Conservation (phyloP, 106 monocot genomes). For the Apostasia shenzhenica region DNA sequence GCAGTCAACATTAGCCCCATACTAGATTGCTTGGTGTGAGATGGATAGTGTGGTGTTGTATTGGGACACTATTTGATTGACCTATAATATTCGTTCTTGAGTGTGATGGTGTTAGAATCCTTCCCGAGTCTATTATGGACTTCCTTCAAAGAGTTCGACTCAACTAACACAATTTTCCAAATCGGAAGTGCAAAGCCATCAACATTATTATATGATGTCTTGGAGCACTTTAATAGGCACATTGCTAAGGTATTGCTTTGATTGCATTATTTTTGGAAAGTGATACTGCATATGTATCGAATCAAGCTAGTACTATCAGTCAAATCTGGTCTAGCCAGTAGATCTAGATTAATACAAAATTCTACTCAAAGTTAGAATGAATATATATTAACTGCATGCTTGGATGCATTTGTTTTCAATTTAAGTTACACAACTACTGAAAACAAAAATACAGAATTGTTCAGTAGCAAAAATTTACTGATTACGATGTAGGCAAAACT, state of each 20-base stretch:
- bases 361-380: no score
- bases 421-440: no score
- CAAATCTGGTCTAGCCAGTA: no score
- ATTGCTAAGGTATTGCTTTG: constrained; percentile 66
- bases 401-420: no score
- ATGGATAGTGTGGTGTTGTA: constrained; percentile 87
- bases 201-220: constrained; percentile 88
- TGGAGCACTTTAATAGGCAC: constrained; percentile 79
- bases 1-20: constrained; percentile 67
- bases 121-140: constrained; percentile 86
- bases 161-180: constrained; percentile 87
- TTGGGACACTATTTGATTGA: constrained; percentile 82
- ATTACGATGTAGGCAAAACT: no score
- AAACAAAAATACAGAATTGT: no score
- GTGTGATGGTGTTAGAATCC: constrained; percentile 92
- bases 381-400: no score
- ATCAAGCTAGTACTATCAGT: no score
- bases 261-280: neutral
- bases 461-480: no score
- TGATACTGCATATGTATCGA: neutral
- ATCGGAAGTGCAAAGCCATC: constrained; percentile 77
- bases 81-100: constrained; percentile 77
- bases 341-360: no score
- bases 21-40: constrained; percentile 89
- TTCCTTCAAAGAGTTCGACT: constrained; percentile 86